These are phyloP conservation scores for Pseudogymnoascus pannorum DNA, from an alignment of 2,329 filamentous ascomycete genomes.

Conservation along the genomic window DNA sequence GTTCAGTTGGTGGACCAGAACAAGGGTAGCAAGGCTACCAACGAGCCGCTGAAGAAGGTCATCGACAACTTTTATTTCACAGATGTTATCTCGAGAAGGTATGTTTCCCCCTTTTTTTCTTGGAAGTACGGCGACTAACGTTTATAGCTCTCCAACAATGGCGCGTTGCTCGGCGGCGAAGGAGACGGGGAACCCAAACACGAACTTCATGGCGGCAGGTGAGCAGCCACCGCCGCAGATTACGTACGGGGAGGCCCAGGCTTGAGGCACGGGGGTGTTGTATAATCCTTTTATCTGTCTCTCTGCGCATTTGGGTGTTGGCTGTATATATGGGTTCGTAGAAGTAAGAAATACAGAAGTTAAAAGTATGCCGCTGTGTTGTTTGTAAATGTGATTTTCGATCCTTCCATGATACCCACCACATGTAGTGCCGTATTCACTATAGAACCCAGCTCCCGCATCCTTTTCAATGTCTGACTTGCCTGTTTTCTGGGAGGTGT, in stretches of 20 bases:
- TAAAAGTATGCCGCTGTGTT: not conserved
- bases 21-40: slow-evolving; percentile 71
- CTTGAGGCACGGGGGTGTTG: slow-evolving; percentile 22
- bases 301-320: slow-evolving; percentile 24
- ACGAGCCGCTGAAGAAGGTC: slow-evolving; percentile 70
- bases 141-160: slow-evolving; percentile 85
- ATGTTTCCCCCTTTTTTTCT: slow-evolving; percentile 31
- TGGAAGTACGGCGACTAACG: slow-evolving; percentile 11
- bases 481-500: too few species aligned
- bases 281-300: slow-evolving; percentile 19
- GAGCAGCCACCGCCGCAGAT: slow-evolving; percentile 26
- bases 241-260: slow-evolving; percentile 23
- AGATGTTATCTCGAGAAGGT: slow-evolving; percentile 94
- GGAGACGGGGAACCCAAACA: slow-evolving; percentile 69
- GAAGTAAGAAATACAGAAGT: slow-evolving; percentile 13
- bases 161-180: slow-evolving; percentile 93
- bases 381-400: not conserved
- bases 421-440: not conserved
- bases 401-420: not conserved
- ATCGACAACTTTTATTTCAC: slow-evolving; percentile 99
- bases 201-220: slow-evolving; percentile 71
- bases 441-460: too few species aligned
- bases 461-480: too few species aligned
- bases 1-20: slow-evolving; percentile 95
- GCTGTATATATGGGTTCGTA: slow-evolving; percentile 29